Evolutionary conservation across 257 asterid species (phyloP).

Genomic region (Haberlea rhodopensis): DNA sequence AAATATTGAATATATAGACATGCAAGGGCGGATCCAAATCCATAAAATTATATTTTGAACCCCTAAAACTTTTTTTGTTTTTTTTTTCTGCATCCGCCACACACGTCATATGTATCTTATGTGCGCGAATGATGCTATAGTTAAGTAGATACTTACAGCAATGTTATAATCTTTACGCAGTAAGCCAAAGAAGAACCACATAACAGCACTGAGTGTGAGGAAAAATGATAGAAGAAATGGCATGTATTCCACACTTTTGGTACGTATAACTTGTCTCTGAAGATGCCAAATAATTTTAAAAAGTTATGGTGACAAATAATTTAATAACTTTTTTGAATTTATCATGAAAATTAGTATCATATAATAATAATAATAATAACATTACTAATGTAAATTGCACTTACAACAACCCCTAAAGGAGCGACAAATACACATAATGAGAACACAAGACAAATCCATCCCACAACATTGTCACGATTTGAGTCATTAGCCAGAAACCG

Average conservation of each 20-base stretch:
- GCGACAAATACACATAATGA: slow-evolving; percentile 54
- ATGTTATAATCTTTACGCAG: slow-evolving; percentile 53
- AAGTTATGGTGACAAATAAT: neutral
- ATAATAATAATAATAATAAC: neutral
- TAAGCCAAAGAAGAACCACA: slow-evolving; percentile 76
- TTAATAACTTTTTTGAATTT: neutral
- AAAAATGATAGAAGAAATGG: slow-evolving; percentile 58
- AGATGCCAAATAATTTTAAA: neutral
- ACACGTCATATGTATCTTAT: no score
- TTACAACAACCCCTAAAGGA: slow-evolving; percentile 51
- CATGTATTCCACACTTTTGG: slow-evolving; percentile 66
- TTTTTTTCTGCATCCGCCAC: no score
- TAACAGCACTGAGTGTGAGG: slow-evolving; percentile 67
- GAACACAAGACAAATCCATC: slow-evolving; percentile 59
- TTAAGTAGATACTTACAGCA: slow-evolving; percentile 49
- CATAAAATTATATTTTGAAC: no score
- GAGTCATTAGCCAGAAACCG: slow-evolving; percentile 36
- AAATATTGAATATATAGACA: no score
- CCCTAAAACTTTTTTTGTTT: no score
- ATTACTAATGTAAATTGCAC: neutral
- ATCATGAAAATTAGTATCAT: neutral
- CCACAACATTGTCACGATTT: slow-evolving; percentile 43
- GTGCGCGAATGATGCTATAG: no score
- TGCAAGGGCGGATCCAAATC: no score
- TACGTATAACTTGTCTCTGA: slow-evolving; percentile 62